Percentiles rank a stretch among this genome's conserved stretches.
Conservation (phyloP, 1,139 yeast species). For the Pichiaceae sp. region DNA sequence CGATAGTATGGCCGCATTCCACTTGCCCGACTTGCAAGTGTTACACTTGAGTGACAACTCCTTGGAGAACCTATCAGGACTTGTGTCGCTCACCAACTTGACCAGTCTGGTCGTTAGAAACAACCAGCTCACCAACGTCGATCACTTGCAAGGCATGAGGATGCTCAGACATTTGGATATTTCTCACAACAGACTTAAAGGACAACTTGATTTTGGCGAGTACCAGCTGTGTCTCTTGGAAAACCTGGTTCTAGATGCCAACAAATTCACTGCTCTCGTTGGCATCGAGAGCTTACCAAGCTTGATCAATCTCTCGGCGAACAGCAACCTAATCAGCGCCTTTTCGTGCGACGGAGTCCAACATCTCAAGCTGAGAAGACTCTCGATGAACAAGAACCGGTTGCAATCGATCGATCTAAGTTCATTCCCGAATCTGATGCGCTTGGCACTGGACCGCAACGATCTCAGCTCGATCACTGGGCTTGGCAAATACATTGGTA, state of each 20-base stretch:
- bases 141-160: conserved; percentile 32
- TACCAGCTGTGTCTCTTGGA: conserved; percentile 34
- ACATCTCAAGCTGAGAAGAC: conserved; percentile 31
- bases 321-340: conserved; percentile 31
- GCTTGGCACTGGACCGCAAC: conserved; percentile 39
- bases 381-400: conserved; percentile 34
- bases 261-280: conserved; percentile 26
- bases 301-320: conserved; percentile 34
- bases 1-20: conserved; percentile 35
- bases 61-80: conserved; percentile 31
- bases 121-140: conserved; percentile 30
- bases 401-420: conserved; percentile 27
- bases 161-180: conserved; percentile 36
- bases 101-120: conserved; percentile 31
- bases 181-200: conserved; percentile 34
- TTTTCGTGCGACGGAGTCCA: conserved; percentile 12
- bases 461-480: conserved; percentile 23
- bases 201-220: conserved; percentile 30
- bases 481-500: conserved; percentile 25
- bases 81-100: conserved; percentile 33
- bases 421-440: conserved; percentile 32
- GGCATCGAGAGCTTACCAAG: conserved; percentile 31
- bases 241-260: conserved; percentile 37
- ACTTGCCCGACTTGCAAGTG: conserved; percentile 34
- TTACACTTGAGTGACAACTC: conserved; percentile 33